These are phyloP conservation scores for Aspergillus quadricinctus DNA, from an alignment of 2,329 filamentous ascomycete genomes.

Conservation along the genomic window DNA sequence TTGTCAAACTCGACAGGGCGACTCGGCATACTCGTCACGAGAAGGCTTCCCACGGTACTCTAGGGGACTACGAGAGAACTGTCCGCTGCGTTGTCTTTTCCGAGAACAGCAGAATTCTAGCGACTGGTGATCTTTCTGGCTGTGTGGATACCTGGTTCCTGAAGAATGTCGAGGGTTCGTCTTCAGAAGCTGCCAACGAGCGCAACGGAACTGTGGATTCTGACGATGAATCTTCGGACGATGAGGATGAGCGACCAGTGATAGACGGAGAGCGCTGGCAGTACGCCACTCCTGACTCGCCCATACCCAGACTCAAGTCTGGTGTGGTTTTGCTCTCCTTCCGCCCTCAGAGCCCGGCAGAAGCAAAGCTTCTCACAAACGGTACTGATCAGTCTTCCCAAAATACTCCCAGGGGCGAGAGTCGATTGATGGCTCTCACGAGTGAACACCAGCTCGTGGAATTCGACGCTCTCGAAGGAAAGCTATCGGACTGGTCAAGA, in stretches of 20 bases:
- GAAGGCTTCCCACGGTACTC: constrained; percentile 59
- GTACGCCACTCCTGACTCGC: constrained; percentile 64
- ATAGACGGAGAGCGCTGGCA: constrained; percentile 67
- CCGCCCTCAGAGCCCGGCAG: constrained; percentile 39
- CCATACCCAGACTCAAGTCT: constrained; percentile 65
- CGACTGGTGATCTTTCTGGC: constrained; percentile 74
- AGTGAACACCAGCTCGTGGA: constrained; percentile 66
- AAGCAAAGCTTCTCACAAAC: constrained; percentile 37
- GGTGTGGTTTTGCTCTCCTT: constrained; percentile 67
- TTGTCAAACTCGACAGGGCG: constrained; percentile 37
- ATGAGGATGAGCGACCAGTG: constrained; percentile 45
- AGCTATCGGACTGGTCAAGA: constrained; percentile 78
- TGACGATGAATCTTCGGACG: constrained; percentile 47
- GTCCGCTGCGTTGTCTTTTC: constrained; percentile 76
- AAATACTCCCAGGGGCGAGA: constrained; percentile 49
- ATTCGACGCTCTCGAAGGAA: constrained; percentile 73
- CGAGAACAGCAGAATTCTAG: constrained; percentile 72
- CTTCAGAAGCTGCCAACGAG: constrained; percentile 32
- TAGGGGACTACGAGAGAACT: constrained; percentile 71
- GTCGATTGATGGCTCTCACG: constrained; percentile 58
- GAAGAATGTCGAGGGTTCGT: constrained; percentile 46
- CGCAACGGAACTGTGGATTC: constrained; percentile 44
- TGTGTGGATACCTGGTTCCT: constrained; percentile 84
- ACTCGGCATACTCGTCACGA: constrained; percentile 28
- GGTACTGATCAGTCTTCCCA: constrained; percentile 28